Conservation (phyloP, 768 basidiomycete species). For the Trametes coccinea region DNA sequence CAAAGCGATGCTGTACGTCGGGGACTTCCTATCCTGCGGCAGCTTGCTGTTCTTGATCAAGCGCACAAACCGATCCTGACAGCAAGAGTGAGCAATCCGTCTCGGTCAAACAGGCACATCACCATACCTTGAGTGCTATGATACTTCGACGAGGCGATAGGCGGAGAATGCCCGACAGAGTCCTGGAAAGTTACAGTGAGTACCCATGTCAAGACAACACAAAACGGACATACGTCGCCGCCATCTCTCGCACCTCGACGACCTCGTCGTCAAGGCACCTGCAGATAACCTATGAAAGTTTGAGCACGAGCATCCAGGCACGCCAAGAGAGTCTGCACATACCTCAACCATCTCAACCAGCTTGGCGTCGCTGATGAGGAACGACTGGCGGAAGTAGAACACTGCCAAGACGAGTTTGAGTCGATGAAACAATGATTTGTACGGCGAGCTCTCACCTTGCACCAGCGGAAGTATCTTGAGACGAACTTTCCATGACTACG, state of each 20-base stretch:
- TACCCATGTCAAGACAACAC: not conserved
- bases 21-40: slow-evolving; percentile 58
- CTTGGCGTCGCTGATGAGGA: slow-evolving; percentile 74
- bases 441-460: slow-evolving; percentile 48
- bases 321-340: slow-evolving; percentile 12
- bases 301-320: not conserved
- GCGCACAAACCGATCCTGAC: slow-evolving; percentile 76
- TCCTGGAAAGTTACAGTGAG: slow-evolving; percentile 40
- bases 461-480: slow-evolving; percentile 84
- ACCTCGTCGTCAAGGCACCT: slow-evolving; percentile 84
- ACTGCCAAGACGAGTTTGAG: slow-evolving; percentile 41
- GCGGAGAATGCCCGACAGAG: slow-evolving; percentile 79
- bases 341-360: slow-evolving; percentile 83
- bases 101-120: slow-evolving; percentile 19
- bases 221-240: slow-evolving; percentile 62
- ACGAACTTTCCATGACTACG: slow-evolving; percentile 84
- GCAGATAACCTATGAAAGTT: slow-evolving; percentile 59
- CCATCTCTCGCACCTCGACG: slow-evolving; percentile 89
- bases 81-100: slow-evolving; percentile 17
- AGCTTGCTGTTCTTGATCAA: slow-evolving; percentile 67
- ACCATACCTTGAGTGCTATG: slow-evolving; percentile 62
- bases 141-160: slow-evolving; percentile 79
- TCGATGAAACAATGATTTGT: not conserved
- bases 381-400: slow-evolving; percentile 86
- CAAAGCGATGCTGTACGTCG: slow-evolving; percentile 67